Base-by-base conservation (phyloP, 2,329 filamentous ascomycete genomes). In the Pseudogymnoascus sp. region DNA sequence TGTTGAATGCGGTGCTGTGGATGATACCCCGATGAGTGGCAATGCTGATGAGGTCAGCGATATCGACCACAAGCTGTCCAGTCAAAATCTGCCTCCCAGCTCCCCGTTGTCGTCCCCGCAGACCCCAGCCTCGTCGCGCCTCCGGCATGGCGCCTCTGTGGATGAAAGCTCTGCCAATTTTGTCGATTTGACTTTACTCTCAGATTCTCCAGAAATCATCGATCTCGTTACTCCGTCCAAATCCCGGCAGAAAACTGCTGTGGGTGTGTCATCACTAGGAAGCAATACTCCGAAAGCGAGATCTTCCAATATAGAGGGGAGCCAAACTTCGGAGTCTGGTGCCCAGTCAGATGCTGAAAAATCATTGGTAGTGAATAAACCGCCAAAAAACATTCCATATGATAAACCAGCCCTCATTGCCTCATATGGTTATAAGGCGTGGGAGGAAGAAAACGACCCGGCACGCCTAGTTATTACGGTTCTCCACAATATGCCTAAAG, bases 391-490 rank as follows among this genome's bases (percentile, higher is more conserved):
- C 7, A 69, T 70, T n/a, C 63, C 68, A 5, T 65, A 66, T 7
- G 50, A 63, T n/a, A 60, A 71, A 40, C 65, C 69, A 18, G 64
- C 44, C 7, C 64, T 64, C 11, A 71, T 73, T 63, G 65, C 69
- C 8, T 64, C 63, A 44, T 68, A 64, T 56, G 61, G 62, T 1
- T 67, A 66, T 59, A 36, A 62, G 6, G 53, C 46, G 16, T 73
- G 69, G 70, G 60, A 63, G 36, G 64, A 65, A 7, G 34, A 64
- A 16, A 16, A 36, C n/a, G 70, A 73, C 60, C 64, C 63, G 10
- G 75, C 77, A 40, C 74, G 78, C 5, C 69, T 80, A 1, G 66
- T 82, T 21, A 75, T 80, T 59, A 78, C 79, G 61, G 66, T 76
- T 1, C 68, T 82, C 0, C 64, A 67, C 6, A 71, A 75, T 10